Percentiles rank a stretch among this genome's conserved stretches.
Evolutionary conservation across 2,329 filamentous ascomycete genomes (phyloP).

Genomic region (Daldinia sp.): DNA sequence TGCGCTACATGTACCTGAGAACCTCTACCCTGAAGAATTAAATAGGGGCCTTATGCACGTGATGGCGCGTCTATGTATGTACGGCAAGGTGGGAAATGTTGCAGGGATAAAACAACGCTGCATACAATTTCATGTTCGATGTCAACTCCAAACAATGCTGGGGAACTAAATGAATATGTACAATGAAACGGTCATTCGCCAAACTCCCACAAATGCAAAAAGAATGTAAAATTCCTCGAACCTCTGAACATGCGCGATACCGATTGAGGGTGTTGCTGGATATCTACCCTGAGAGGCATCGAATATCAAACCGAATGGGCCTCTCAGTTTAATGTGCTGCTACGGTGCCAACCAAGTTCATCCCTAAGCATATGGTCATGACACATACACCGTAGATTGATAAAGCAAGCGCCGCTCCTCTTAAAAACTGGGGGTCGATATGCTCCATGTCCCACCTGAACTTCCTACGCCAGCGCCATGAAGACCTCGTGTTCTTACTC

Average conservation of each 20-base stretch:
- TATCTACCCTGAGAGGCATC: neutral
- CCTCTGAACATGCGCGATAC: slow-evolving; percentile 16
- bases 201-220: slow-evolving; percentile 42
- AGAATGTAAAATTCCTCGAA: slow-evolving; percentile 29
- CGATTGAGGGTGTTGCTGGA: neutral
- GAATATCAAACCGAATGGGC: neutral
- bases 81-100: neutral
- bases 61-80: neutral
- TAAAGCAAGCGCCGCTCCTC: slow-evolving; percentile 79
- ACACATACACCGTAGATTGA: slow-evolving; percentile 87
- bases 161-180: slow-evolving; percentile 34
- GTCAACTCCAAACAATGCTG: slow-evolving; percentile 23
- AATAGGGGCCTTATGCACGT: slow-evolving; percentile 13
- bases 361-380: slow-evolving; percentile 88
- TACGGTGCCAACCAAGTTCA: slow-evolving; percentile 84
- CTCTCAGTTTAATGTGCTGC: slow-evolving; percentile 61
- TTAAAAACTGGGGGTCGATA: slow-evolving; percentile 73
- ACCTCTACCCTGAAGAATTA: slow-evolving; percentile 14
- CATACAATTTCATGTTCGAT: slow-evolving; percentile 14
- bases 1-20: neutral
- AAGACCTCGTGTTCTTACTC: slow-evolving; percentile 54
- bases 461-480: slow-evolving; percentile 66
- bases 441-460: slow-evolving; percentile 72
- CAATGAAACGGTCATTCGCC: slow-evolving; percentile 23
- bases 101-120: neutral